Percentiles rank a stretch among this genome's conserved stretches.
Conservation (phyloP, 768 basidiomycete species). For the Tremella yokohamensis region DNA sequence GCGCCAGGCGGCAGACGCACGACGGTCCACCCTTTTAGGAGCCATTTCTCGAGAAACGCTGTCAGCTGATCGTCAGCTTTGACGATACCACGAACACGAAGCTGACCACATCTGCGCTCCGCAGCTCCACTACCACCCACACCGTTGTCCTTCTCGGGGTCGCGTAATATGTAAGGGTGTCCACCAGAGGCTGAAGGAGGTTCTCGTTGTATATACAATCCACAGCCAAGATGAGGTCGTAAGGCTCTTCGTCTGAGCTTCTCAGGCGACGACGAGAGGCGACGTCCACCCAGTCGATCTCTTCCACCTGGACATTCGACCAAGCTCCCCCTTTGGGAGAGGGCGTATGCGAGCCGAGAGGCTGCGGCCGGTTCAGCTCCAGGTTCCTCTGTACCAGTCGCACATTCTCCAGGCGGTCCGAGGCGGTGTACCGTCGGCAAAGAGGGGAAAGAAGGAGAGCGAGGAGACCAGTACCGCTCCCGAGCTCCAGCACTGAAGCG, state of each 20-base stretch:
- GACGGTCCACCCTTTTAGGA: conserved; percentile 35
- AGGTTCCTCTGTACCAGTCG: conserved; percentile 41
- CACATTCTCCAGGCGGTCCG: conserved; percentile 46
- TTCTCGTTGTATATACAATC: conserved; percentile 51
- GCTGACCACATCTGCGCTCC: conserved; percentile 47
- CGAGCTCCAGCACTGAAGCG: conserved; percentile 44
- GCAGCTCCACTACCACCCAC: conserved; percentile 47
- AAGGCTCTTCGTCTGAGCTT: not conserved
- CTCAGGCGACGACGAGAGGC: conserved; percentile 9
- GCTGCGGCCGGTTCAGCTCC: conserved; percentile 27
- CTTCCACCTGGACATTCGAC: conserved; percentile 27
- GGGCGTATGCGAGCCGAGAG: not conserved
- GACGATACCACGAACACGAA: not conserved
- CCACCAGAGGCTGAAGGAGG: conserved; percentile 43
- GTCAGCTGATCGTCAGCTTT: conserved; percentile 25
- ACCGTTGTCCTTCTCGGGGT: conserved; percentile 31
- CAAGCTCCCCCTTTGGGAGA: not conserved
- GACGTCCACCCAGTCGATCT: conserved; percentile 45
- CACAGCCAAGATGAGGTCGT: conserved; percentile 40
- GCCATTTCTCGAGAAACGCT: conserved; percentile 41
- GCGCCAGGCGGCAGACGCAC: conserved; percentile 26
- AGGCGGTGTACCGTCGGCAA: conserved; percentile 31
- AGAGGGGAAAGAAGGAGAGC: conserved; percentile 35
- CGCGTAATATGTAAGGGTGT: conserved; percentile 35
- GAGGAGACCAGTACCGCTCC: conserved; percentile 45